Conservation (phyloP, 805 yeast genomes). For the Kuraishia borneana region DNA sequence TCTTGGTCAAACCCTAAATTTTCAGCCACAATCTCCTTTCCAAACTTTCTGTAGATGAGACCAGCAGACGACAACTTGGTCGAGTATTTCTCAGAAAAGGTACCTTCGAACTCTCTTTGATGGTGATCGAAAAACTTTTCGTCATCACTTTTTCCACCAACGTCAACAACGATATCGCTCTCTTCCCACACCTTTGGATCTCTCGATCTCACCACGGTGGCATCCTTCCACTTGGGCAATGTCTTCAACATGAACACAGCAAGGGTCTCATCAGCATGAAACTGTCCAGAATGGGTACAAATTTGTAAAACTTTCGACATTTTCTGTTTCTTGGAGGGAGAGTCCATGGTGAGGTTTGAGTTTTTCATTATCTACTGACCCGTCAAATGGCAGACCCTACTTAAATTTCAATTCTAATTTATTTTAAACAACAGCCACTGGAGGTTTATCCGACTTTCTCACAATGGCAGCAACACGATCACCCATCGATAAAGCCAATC, state of each 20-base stretch:
- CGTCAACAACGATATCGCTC: slow-evolving; percentile 91
- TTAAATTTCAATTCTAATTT: not conserved
- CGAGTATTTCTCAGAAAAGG: slow-evolving; percentile 47
- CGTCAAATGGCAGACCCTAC: not conserved
- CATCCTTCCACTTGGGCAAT: slow-evolving; percentile 55
- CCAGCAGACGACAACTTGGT: slow-evolving; percentile 95
- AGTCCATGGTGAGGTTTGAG: not conserved
- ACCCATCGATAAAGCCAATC: slow-evolving; percentile 88
- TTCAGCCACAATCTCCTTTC: slow-evolving; percentile 54
- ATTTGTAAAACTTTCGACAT: slow-evolving; percentile 35
- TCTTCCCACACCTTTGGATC: slow-evolving; percentile 72
- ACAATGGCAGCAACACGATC: slow-evolving; percentile 85
- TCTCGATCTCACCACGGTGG: slow-evolving; percentile 74
- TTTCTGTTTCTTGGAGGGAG: slow-evolving; percentile 17
- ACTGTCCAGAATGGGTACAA: slow-evolving; percentile 87
- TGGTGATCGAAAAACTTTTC: slow-evolving; percentile 89
- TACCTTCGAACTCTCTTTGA: slow-evolving; percentile 80
- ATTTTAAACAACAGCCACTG: not conserved
- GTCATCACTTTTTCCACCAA: slow-evolving; percentile 83
- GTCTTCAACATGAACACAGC: slow-evolving; percentile 80
- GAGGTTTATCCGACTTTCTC: slow-evolving; percentile 32
- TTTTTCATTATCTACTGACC: not conserved
- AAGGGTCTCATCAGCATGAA: slow-evolving; percentile 94
- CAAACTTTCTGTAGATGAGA: slow-evolving; percentile 77
- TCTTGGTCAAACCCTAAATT: slow-evolving; percentile 29